phyloP scores from a whole-genome alignment of 805 yeast species.

The Candida parachauliodes region DNA sequence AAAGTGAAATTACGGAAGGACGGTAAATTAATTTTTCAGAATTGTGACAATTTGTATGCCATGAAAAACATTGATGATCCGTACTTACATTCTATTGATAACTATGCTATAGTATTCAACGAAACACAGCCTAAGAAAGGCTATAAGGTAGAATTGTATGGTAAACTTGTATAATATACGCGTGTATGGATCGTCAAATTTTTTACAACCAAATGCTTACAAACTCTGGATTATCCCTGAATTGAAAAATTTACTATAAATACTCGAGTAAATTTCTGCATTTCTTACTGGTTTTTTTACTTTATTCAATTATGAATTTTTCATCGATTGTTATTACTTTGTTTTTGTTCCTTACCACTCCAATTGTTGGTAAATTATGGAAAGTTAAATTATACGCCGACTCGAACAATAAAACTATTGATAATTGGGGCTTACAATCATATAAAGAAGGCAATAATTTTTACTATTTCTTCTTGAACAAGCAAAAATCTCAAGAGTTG shows the following conservation, averaged over 20 bases:
- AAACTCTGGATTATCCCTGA: neutral
- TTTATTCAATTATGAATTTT: neutral
- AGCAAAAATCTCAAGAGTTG: neutral
- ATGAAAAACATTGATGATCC: constrained; percentile 1
- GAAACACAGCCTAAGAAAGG: neutral
- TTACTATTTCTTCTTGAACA: constrained; percentile 4
- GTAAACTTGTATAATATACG: neutral
- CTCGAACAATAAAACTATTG: constrained; percentile 2
- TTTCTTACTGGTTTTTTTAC: neutral
- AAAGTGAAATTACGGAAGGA: neutral
- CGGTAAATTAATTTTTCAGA: neutral
- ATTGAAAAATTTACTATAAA: neutral
- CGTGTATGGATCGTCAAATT: neutral
- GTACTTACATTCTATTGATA: neutral
- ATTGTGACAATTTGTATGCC: constrained; percentile 2
- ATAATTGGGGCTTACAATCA: constrained; percentile 1
- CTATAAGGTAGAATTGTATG: neutral
- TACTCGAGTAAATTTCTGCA: too few relatives aligned
- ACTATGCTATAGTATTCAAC: neutral
- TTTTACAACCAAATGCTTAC: constrained; percentile 1
- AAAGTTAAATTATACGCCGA: constrained; percentile 4
- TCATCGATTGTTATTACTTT: constrained; percentile 1
- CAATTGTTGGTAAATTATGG: constrained; percentile 3
- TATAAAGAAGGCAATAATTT: neutral
- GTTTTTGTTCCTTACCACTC: constrained; percentile 1